phyloP scores from a whole-genome alignment of 2,329 filamentous ascomycete species.

The Ophiostoma piceae region DNA sequence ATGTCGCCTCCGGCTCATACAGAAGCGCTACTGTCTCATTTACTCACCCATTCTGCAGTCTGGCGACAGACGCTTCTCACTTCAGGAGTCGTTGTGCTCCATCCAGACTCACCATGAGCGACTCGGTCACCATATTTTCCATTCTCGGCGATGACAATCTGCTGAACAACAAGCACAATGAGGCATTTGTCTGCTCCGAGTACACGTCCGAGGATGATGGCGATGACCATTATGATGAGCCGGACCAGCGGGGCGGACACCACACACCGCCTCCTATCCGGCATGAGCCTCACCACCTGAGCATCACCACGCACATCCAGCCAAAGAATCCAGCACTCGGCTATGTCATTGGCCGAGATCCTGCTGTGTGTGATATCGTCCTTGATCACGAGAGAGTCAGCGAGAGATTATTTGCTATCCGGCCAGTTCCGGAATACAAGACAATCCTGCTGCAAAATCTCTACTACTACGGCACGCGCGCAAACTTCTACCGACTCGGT shows the following conservation, averaged over 20 bases:
- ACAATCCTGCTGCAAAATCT: constrained; percentile 7
- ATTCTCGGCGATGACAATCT: constrained; percentile 10
- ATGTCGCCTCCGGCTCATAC: not conserved
- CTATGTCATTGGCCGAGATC: constrained; percentile 19
- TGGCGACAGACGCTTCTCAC: not conserved
- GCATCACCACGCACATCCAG: constrained; percentile 14
- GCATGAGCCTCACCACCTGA: constrained; percentile 6
- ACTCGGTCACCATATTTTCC: constrained; percentile 10
- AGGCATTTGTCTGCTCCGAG: constrained; percentile 8
- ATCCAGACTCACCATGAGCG: constrained; percentile 1
- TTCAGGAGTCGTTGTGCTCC: not conserved
- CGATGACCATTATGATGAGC: constrained; percentile 4
- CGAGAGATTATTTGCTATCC: constrained; percentile 16
- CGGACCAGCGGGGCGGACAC: constrained; percentile 6
- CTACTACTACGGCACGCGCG: constrained; percentile 7
- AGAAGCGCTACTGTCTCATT: not conserved
- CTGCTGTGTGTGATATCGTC: constrained; percentile 16
- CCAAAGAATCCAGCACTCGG: constrained; percentile 15
- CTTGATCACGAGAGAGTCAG: constrained; percentile 10
- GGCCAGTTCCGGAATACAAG: not conserved
- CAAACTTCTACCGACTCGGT: not conserved
- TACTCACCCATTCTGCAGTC: not conserved
- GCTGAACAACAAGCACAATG: constrained; percentile 9
- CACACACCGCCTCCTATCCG: constrained; percentile 10
- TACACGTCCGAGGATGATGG: constrained; percentile 12